phyloP scores from a whole-genome alignment of 2,329 filamentous ascomycete genomes.

The Sporothrix curviconia region DNA sequence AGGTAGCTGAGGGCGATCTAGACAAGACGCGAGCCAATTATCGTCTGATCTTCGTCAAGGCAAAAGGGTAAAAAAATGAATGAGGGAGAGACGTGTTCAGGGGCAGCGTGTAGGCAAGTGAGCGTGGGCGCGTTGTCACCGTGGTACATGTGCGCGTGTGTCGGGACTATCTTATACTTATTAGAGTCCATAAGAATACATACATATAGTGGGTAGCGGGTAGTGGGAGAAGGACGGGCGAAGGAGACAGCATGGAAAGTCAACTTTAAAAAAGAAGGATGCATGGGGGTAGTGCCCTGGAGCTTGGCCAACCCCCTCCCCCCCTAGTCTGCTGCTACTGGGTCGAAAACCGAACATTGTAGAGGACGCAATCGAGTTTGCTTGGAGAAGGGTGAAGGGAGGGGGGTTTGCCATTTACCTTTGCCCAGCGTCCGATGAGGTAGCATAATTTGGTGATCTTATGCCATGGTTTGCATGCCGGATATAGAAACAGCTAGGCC shows the following conservation, averaged over 20 bases:
- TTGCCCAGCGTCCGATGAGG: constrained; percentile 40
- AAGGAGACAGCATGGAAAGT: background rate
- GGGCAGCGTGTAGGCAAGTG: constrained; percentile 2
- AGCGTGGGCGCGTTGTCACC: background rate
- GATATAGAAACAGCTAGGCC: constrained; percentile 41
- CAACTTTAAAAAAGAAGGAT: constrained; percentile 2
- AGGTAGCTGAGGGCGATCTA: background rate
- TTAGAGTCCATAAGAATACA: background rate
- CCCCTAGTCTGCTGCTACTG: constrained; percentile 7
- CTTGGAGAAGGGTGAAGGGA: background rate
- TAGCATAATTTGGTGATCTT: constrained; percentile 55
- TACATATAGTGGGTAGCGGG: background rate
- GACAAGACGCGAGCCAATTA: constrained; percentile 29
- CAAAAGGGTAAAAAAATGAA: constrained; percentile 23
- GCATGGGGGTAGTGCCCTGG: background rate
- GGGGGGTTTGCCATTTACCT: constrained; percentile 32
- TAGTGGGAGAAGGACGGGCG: background rate
- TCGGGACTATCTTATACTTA: constrained; percentile 10
- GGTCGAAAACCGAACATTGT: constrained; percentile 32
- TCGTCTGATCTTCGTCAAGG: constrained; percentile 40
- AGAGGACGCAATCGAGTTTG: background rate
- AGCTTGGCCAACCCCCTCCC: background rate
- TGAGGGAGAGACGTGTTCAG: background rate
- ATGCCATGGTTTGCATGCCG: constrained; percentile 46
- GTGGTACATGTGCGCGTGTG: background rate